Evolutionary conservation across 257 asterid genomes (phyloP).

Genomic region (Solanum paucissectum): DNA sequence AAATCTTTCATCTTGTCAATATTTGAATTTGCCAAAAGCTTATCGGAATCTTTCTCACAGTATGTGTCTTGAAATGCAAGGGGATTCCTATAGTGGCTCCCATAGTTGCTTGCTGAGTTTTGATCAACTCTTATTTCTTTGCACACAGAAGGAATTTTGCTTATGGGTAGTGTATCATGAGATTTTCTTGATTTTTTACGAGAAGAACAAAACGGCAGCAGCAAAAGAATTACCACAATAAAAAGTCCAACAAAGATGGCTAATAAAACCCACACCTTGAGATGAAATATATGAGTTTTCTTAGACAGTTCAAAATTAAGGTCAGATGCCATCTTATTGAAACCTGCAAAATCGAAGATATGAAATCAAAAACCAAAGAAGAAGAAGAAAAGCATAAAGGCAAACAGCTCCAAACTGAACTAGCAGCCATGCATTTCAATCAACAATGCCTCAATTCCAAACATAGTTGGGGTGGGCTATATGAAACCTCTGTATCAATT

Average conservation of each 20-base stretch:
- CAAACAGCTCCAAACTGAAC: neutral
- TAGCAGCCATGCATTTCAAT: neutral
- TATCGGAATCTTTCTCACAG: slow-evolving; percentile 6
- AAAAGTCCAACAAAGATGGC: slow-evolving; percentile 47
- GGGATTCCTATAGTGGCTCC: neutral
- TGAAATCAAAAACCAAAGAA: neutral
- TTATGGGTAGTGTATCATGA: slow-evolving; percentile 21
- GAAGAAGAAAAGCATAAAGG: neutral
- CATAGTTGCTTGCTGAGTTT: neutral
- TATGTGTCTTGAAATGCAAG: neutral
- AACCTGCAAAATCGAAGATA: slow-evolving; percentile 13
- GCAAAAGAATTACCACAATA: slow-evolving; percentile 27
- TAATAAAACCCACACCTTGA: slow-evolving; percentile 63
- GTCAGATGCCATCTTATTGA: slow-evolving; percentile 39
- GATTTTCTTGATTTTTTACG: slow-evolving; percentile 31
- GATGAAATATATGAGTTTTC: slow-evolving; percentile 55
- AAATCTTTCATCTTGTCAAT: slow-evolving; percentile 1
- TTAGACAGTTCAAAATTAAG: slow-evolving; percentile 43
- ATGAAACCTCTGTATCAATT: neutral
- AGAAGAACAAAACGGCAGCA: slow-evolving; percentile 37
- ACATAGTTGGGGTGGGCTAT: neutral
- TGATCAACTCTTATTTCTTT: slow-evolving; percentile 7
- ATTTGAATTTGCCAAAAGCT: slow-evolving; percentile 1
- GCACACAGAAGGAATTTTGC: slow-evolving; percentile 2
- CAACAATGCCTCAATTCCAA: neutral